Base-by-base conservation (phyloP, 2,329 filamentous ascomycete genomes). In the Aspergillus oerlinghausenensis region DNA sequence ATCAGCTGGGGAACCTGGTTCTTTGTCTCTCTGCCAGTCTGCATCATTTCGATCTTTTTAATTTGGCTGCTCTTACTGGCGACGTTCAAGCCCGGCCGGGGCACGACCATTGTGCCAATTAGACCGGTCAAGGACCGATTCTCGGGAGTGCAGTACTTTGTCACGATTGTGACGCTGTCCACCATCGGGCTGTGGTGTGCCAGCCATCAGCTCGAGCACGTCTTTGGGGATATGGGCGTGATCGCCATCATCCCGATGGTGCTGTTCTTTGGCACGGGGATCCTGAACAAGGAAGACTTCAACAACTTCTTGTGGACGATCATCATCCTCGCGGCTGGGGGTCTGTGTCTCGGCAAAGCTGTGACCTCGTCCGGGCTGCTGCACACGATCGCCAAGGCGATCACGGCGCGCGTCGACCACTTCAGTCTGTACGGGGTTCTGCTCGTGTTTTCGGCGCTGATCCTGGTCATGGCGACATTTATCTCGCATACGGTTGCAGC, bases 291-390 rank as follows among this genome's bases (percentile, higher is more conserved):
- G 76, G 94, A 97, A 75, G 94, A 99, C 76, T 99, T 99, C 73
- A 99, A 99, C 80, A 99, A 99, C 75, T 99, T 99, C 75, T 88
- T 97, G 42, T 99, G 94, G 94, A 99, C 95, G 21, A 99, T 99
- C 75, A 97, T 99, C 75, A 97, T 99, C 68, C 87, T 99, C 21
- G 94, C 94, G 0, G 93, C 94, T 0, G 94, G 94, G 49, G 94
- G 94, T 7, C 79, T 99, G 35, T 92, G 92, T 1, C 85, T 99
- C 0, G 94, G 94, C 55, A 97, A 96, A 73, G 90, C 93, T 0
- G 94, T 99, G 57, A 93, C 92, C 61, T 94, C 90, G 0, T 97
- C 93, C 0, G 94, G 94, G 1, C 81, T 99, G 10, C 80, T 99
- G 32, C 89, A 96, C 71, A 95, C 92, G 0, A 88, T 99, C 51